A percentile compares a stretch with the other conserved stretches of the same genome.
phyloP scores from a whole-genome alignment of 2,329 filamentous ascomycete genomes.

The Sclerotiophoma versabilis region DNA sequence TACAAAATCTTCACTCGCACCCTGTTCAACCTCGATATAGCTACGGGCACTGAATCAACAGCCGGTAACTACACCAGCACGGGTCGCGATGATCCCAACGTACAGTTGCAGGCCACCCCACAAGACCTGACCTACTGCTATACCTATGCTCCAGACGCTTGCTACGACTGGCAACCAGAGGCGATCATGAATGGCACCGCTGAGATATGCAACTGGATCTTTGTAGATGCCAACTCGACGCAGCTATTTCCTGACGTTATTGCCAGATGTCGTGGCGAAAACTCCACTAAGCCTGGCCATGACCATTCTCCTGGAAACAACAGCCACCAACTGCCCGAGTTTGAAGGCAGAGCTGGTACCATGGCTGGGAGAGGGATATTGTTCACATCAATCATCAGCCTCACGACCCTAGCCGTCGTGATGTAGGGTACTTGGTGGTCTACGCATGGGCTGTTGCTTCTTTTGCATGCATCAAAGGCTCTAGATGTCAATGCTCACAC shows the following conservation, averaged over 20 bases:
- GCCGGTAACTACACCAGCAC: conserved; percentile 19
- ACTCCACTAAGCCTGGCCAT: no score
- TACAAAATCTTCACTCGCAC: conserved; percentile 60
- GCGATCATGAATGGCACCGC: conserved; percentile 22
- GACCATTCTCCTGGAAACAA: conserved; percentile 1
- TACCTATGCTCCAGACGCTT: conserved; percentile 23
- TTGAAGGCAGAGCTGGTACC: conserved; percentile 13
- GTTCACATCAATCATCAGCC: not conserved
- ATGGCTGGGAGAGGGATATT: not conserved
- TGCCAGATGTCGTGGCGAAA: conserved; percentile 17
- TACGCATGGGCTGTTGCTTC: not conserved
- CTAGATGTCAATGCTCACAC: no score
- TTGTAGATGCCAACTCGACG: conserved; percentile 29
- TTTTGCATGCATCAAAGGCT: not conserved
- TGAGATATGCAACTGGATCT: conserved; percentile 27
- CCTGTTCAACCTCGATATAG: conserved; percentile 54
- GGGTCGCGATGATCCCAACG: conserved; percentile 21
- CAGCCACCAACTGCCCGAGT: conserved; percentile 4
- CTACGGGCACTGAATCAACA: conserved; percentile 47
- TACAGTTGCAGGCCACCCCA: conserved; percentile 18
- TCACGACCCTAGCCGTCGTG: not conserved
- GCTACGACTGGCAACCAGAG: conserved; percentile 22
- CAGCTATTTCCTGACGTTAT: conserved; percentile 28
- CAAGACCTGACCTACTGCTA: conserved; percentile 25
- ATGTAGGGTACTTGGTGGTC: not conserved